Base-by-base conservation (phyloP, 106 monocot genomes). In the Cymbidium sinense region DNA sequence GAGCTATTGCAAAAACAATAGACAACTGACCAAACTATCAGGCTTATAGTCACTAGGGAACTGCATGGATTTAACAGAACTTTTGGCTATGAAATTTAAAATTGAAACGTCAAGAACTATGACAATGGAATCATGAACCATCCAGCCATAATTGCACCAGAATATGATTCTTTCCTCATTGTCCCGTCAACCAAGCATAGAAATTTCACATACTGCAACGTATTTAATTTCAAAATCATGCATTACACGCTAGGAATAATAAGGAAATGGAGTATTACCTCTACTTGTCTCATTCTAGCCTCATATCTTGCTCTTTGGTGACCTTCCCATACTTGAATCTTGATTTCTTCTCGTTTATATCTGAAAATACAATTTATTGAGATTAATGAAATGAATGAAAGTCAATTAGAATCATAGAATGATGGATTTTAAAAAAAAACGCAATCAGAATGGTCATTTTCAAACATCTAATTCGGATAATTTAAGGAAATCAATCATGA, bases 251-350 rank as follows among this genome's bases (percentile, higher is more conserved):
- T 15, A 33, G 12, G 15, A 67, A 67, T 33, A 33, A 33, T 33
- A 33, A 4, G 4, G 4, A 67, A 29, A 17, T 1, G 33, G 27
- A 17, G 15, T 31, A n/a, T 71, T 81, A 96, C 95, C 95, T 93
- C 91, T 19, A 84, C 82, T 81, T 89, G 93, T 83, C 82, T 87
- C 86, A 91, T 89, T 86, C 89, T 89, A 80, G 93, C 93, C 83
- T 93, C 96, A 71, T 79, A 76, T 86, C 83, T 93, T 61, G 91
- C 96, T 80, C 91, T 93, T 44, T 96, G 93, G 79, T 93, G 89
- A 82, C 87, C 86, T 79, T 93, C 93, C 96, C 96, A 96, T 74
- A 91, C 96, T 84, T 88, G 89, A 36, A 96, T 93, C 79, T 93
- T 93, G 72, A 88, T 83, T 61, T 96, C 93, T 78, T 91, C 89